Evolutionary conservation across 163 green algal species (phyloP), one percentile per base, ranked within the genome.

Genomic region (Scenedesmus sp.): DNA sequence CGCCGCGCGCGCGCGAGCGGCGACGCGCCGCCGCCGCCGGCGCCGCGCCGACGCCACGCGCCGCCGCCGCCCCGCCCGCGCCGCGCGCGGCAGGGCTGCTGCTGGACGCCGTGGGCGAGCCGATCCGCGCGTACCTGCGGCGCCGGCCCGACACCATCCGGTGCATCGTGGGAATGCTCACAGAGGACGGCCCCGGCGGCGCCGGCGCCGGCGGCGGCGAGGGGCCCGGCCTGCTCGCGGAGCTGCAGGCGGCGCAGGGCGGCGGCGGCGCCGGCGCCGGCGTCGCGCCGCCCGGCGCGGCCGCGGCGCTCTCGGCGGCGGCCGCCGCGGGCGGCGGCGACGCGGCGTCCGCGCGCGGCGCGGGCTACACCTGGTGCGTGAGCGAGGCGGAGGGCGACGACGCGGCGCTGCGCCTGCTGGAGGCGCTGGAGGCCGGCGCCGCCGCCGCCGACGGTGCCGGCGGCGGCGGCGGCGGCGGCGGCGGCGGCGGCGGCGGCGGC

Each of bases 91-190:
- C 81, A 86, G 94, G 93, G 18, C 76, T 87, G 24, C 77, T 98
- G 63, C 86, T 98, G 56, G 87, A 91, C n/a, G 85, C 89, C 3
- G 92, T 98, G 39, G 80, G 83, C 6, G 83, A 86, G 47, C 92
- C 93, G 24, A 92, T 98, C 54, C 86, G 88, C 29, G 78, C 85
- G 13, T 99, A 99, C 87, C 86, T 99, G 51, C 85, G 88, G 11
- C 53, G 60, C n/a, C 71, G 93, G 1, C 87, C 83, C 44, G 95
- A 99, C 86, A 95, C 96, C 66, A 96, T 97, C 44, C 90, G 92
- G 42, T 97, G 94, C 89, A 93, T 98, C 20, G 95, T 99, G 36
- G 89, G 76, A 15, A 91, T 97, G 88, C 80, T 99, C 31, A 98
- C 93, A 10, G 88, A 96, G 45, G 93, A 94, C 63, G 65, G 70